These are phyloP conservation scores for Circinella umbellata DNA, from an alignment of 371 early-diverging fungal genomes.

Conservation along the genomic window DNA sequence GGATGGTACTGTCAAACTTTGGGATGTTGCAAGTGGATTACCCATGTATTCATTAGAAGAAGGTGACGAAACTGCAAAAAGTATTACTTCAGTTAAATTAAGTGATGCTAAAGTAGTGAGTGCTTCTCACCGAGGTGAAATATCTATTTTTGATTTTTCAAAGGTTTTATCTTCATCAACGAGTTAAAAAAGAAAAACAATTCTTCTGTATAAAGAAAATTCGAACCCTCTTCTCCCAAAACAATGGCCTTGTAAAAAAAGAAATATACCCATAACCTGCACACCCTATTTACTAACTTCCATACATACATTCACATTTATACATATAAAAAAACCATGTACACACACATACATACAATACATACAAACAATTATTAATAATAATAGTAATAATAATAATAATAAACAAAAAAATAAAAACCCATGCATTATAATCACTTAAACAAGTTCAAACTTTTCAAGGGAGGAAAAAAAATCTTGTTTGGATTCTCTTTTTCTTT, in stretches of 20 bases:
- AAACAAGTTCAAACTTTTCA: too few relatives aligned
- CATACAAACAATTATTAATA: too few relatives aligned
- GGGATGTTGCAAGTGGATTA: conserved; percentile 87
- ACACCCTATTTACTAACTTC: too few relatives aligned
- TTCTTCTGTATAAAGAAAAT: background rate
- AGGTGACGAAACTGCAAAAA: conserved; percentile 42
- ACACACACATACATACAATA: too few relatives aligned
- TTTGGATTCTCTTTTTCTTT: background rate
- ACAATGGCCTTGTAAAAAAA: too few relatives aligned
- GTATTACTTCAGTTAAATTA: conserved; percentile 72
- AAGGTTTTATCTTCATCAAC: background rate
- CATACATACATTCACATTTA: too few relatives aligned
- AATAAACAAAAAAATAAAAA: too few relatives aligned
- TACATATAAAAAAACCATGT: too few relatives aligned
- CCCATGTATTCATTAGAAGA: conserved; percentile 70
- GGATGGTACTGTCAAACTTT: conserved; percentile 87
- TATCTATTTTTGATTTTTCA: conserved; percentile 74
- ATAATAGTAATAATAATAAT: too few relatives aligned
- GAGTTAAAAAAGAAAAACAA: background rate
- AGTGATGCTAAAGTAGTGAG: conserved; percentile 83
- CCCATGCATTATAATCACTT: too few relatives aligned
- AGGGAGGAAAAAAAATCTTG: background rate
- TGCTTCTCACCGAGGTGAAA: conserved; percentile 80
- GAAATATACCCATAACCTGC: too few relatives aligned
- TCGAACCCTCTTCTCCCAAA: too few relatives aligned